Evolutionary conservation across 2,329 filamentous ascomycete species (phyloP).

Genomic region (Ophiostoma sp.): DNA sequence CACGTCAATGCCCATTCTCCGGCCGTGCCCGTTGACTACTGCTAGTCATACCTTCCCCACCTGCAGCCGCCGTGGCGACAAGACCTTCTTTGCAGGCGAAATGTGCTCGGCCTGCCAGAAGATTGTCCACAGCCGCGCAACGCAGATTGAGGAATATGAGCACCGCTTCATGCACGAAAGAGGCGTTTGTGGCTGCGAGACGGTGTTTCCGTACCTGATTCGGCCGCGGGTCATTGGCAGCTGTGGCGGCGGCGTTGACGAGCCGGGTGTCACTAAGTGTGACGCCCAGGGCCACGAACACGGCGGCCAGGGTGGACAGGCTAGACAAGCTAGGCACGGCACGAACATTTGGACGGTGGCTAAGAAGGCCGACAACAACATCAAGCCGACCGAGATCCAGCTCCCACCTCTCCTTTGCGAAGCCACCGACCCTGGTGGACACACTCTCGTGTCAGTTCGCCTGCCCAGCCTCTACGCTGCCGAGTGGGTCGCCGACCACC

Average conservation of each 20-base stretch:
- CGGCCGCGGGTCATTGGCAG: slow-evolving; percentile 38
- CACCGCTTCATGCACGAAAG: slow-evolving; percentile 49
- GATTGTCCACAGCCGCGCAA: slow-evolving; percentile 42
- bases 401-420: slow-evolving; percentile 22
- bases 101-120: slow-evolving; percentile 45
- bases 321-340: neutral
- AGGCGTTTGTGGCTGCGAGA: slow-evolving; percentile 44
- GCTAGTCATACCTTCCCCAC: slow-evolving; percentile 39
- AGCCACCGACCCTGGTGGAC: neutral
- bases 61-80: slow-evolving; percentile 37
- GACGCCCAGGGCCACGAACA: neutral
- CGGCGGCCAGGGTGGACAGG: neutral
- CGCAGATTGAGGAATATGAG: slow-evolving; percentile 45
- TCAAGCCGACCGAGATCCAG: neutral
- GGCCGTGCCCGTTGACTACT: slow-evolving; percentile 47
- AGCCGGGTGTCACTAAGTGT: neutral
- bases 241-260: neutral
- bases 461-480: slow-evolving; percentile 42
- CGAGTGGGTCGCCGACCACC: slow-evolving; percentile 46
- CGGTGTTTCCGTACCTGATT: slow-evolving; percentile 41
- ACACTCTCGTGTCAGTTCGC: slow-evolving; percentile 33
- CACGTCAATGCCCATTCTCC: slow-evolving; percentile 43
- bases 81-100: slow-evolving; percentile 37
- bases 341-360: neutral
- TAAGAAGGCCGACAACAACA: neutral